phyloP scores from a whole-genome alignment of 139 green algal species.

The Picochlorum sp. region DNA sequence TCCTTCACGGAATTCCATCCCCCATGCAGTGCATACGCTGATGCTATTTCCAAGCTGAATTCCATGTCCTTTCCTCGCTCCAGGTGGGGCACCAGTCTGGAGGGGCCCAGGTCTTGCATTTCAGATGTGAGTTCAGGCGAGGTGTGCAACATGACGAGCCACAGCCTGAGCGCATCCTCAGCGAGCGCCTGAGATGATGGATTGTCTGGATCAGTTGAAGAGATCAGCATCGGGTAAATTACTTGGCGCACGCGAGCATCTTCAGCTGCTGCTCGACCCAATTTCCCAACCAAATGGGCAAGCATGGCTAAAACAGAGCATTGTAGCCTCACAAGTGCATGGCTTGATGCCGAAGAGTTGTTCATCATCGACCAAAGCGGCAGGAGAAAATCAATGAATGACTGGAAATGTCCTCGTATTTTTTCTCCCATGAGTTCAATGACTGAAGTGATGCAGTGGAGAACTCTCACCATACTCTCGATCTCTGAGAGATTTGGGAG shows the following conservation, averaged over 20 bases:
- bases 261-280: slow-evolving; percentile 34
- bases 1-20: slow-evolving; percentile 18
- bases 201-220: slow-evolving; percentile 34
- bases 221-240: slow-evolving; percentile 54
- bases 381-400: slow-evolving; percentile 49
- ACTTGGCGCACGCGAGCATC: slow-evolving; percentile 39
- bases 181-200: slow-evolving; percentile 45
- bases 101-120: slow-evolving; percentile 41
- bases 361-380: slow-evolving; percentile 21
- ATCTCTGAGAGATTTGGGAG: slow-evolving; percentile 49
- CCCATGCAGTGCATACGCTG: slow-evolving; percentile 47
- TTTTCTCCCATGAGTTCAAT: slow-evolving; percentile 55
- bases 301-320: slow-evolving; percentile 56
- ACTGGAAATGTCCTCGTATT: slow-evolving; percentile 46
- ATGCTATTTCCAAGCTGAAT: slow-evolving; percentile 43
- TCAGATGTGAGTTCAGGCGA: slow-evolving; percentile 20
- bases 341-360: background rate
- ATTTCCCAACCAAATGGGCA: slow-evolving; percentile 54
- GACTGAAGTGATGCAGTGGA: slow-evolving; percentile 59
- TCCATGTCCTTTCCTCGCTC: slow-evolving; percentile 41
- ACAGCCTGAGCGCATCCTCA: slow-evolving; percentile 46
- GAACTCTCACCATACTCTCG: slow-evolving; percentile 65
- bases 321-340: slow-evolving; percentile 53
- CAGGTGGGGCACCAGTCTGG: slow-evolving; percentile 41
- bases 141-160: slow-evolving; percentile 17